phyloP scores from a whole-genome alignment of 139 green algal species.

The Ulvella scutata region DNA sequence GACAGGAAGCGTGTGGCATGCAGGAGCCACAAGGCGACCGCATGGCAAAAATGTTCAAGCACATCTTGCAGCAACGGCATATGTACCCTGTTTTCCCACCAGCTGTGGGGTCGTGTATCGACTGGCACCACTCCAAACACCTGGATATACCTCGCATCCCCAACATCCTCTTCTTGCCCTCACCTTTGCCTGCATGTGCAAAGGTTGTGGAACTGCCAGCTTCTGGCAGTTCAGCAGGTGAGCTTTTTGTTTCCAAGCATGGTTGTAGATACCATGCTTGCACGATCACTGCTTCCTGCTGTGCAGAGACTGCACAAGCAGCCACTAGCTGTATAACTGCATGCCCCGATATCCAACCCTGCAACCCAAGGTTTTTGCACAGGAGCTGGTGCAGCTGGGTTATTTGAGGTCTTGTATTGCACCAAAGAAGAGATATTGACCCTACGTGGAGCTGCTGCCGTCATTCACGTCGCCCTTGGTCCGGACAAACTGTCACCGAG shows the following conservation, averaged over 20 bases:
- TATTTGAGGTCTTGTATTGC: too few relatives aligned
- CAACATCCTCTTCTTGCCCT: background rate
- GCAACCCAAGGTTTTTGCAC: too few relatives aligned
- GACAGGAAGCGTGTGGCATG: background rate
- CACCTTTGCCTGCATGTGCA: background rate
- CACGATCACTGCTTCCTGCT: too few relatives aligned
- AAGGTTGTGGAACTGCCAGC: background rate
- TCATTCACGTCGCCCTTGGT: background rate
- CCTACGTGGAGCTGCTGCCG: too few relatives aligned
- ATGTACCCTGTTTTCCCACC: constrained; percentile 3
- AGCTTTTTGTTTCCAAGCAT: background rate
- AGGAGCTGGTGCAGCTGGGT: too few relatives aligned
- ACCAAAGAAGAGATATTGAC: too few relatives aligned
- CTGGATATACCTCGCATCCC: background rate
- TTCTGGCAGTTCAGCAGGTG: background rate
- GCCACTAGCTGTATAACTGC: too few relatives aligned
- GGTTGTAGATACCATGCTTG: too few relatives aligned
- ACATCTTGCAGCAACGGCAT: background rate
- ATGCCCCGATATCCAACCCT: too few relatives aligned
- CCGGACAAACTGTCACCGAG: background rate
- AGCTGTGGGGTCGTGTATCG: background rate
- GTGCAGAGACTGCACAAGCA: too few relatives aligned
- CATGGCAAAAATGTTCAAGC: background rate
- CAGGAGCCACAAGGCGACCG: background rate
- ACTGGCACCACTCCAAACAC: background rate